Base-by-base conservation (phyloP, 2,329 filamentous ascomycete species). In the Fusarium zealandicum region DNA sequence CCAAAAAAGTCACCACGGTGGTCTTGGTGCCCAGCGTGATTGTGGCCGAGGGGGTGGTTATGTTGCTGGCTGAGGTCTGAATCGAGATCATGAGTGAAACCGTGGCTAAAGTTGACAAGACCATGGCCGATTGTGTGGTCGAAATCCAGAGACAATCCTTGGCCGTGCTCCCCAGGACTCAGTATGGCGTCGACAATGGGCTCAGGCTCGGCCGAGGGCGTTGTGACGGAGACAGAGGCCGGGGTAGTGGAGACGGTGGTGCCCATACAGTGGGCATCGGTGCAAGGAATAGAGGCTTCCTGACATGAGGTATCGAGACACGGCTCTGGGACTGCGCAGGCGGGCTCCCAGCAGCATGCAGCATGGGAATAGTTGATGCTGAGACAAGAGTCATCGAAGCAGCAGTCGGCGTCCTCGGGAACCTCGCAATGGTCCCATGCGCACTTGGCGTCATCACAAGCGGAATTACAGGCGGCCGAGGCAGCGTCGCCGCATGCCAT, bases 261-360 rank as follows among this genome's bases (percentile, higher is more conserved):
- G 18, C 56, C 61, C 22, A 70, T 54, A 53, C 75, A 77, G 51
- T 69, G 65, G 12, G 58, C 63, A 46, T 77, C 70, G 14, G 65
- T 73, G 54, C 76, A 78, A n/a, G 69, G 67, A 16, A 66, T 62
- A 12, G 67, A 66, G 18, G 74, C 72, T 22, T 65, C 64, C 20
- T 57, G 58, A 11, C 66, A 68, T 12, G 54, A 42, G 39, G 59
- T 69, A 60, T 77, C 73, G 45, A 76, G 64, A 48, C 78, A 79
- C 27, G 75, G 63, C 28, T 75, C 72, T 13, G 72, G 67, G 8
- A 67, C 65, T 6, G 59, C 65, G 54, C 72, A 75, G n/a, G 66
- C 62, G 12, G 66, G 65, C 28, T 72, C 69, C 16, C 66, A 68
- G 43, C 72, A 73, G 17, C 68, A 65, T 30, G 38, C 42, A 30